Evolutionary conservation across 202 grass and related monocot genomes (phyloP).

Genomic region (Eragrostis tef): DNA sequence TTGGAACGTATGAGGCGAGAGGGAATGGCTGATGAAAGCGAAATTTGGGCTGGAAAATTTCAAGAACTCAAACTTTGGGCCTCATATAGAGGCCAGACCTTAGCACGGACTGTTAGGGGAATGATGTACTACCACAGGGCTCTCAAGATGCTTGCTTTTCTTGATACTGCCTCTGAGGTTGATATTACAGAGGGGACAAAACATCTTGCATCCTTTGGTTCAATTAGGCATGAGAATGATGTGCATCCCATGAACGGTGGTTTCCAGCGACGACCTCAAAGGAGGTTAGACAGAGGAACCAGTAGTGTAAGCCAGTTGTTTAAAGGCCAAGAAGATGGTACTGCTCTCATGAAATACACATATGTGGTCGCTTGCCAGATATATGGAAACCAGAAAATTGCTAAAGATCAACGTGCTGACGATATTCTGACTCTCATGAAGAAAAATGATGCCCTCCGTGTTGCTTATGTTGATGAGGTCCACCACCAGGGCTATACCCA

Average conservation of each 20-base stretch:
- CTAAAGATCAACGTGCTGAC: conserved; percentile 76
- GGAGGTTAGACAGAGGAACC: conserved; percentile 58
- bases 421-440: conserved; percentile 93
- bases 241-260: conserved; percentile 53
- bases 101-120: conserved; percentile 86
- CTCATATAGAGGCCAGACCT: conserved; percentile 93
- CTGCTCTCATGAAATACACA: conserved; percentile 90
- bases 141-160: conserved; percentile 94
- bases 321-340: conserved; percentile 84
- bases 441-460: conserved; percentile 80
- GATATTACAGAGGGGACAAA: conserved; percentile 76
- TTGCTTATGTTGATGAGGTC: conserved; percentile 93
- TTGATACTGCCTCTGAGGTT: conserved; percentile 88
- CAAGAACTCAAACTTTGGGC: conserved; percentile 90
- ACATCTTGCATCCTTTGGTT: conserved; percentile 67
- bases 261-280: conserved; percentile 48
- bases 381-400: conserved; percentile 86
- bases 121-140: conserved; percentile 99
- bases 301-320: conserved; percentile 73
- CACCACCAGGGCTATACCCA: conserved; percentile 46
- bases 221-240: conserved; percentile 65
- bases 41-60: conserved; percentile 74
- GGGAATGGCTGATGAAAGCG: conserved; percentile 73
- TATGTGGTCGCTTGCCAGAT: conserved; percentile 96
- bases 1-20: conserved; percentile 84